Base-by-base conservation (phyloP, 2,329 filamentous ascomycete genomes). In the Cadophora luteo-olivacea region DNA sequence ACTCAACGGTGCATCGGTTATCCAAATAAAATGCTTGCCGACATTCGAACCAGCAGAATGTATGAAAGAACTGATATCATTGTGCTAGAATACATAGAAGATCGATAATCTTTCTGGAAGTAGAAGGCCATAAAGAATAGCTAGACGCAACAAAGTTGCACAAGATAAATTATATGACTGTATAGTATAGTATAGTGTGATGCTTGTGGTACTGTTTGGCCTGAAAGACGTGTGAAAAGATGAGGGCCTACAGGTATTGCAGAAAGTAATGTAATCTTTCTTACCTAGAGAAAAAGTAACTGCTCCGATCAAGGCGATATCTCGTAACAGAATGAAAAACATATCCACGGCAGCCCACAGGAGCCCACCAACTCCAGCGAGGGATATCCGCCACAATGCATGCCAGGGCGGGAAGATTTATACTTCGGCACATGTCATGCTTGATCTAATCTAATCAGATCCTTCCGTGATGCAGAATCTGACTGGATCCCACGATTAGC, bases 361-460 rank as follows among this genome's bases (percentile, higher is more conserved):
- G 8, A 54, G n/a, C 51, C 51, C 9, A 55, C 24, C 51, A 29
- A 55, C 6, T 55, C 19, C 19, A 49, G n/a, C 45, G n/a, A 49
- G 19, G 45, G 11, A 49, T 19, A 19, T 49, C 45, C 45, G 45
- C 45, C n/a, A 49, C 45, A 49, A 19, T 11, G 41, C 25, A 57
- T 36, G n/a, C 29, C n/a, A 38, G 11, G 33, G 33, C 32, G 19
- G 55, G 55, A 58, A 25, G 57, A 19, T 24, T 60, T 60, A 24
- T 60, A 25, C 57, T 22, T 60, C 36, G 57, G 57, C 57, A 60
- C 36, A 16, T 41, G 36, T 45, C 57, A 45, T 41, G 36, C 22
- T 60, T 25, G 55, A 60, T 60, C 57, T 60, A 60, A 60, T 60
- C 57, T 60, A 60, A 60, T 60, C 57, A 60, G 57, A 60, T 60